Evolutionary conservation across 139 green algal species (phyloP).

Genomic region (Volvox africanus): DNA sequence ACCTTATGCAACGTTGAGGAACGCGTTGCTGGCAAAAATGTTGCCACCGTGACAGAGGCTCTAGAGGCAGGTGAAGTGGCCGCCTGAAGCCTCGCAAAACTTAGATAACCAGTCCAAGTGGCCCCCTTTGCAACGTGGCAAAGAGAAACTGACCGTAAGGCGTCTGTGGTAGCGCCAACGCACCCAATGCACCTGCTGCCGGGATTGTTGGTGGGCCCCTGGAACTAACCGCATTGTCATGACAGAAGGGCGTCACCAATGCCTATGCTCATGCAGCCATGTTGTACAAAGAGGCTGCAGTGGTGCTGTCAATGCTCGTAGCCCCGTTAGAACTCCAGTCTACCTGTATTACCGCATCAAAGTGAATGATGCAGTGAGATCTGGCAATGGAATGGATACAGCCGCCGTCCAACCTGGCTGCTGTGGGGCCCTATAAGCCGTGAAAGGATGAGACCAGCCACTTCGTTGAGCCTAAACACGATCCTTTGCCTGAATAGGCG

Average conservation of each 20-base stretch:
- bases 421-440: too few species aligned
- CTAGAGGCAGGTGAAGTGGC: neutral
- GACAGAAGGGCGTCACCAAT: neutral
- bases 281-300: neutral
- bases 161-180: neutral
- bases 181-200: neutral
- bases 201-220: neutral
- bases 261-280: neutral
- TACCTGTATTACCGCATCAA: too few species aligned
- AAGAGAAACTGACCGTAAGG: neutral
- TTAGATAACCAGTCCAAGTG: neutral
- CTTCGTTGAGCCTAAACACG: too few species aligned
- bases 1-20: neutral
- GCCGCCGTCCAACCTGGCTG: too few species aligned
- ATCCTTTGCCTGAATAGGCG: too few species aligned
- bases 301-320: neutral
- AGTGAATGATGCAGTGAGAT: too few species aligned
- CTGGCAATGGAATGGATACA: too few species aligned
- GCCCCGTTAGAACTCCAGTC: neutral
- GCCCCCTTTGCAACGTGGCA: neutral
- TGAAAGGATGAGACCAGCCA: too few species aligned
- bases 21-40: too few species aligned
- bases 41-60: neutral
- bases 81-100: neutral
- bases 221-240: neutral